Evolutionary conservation across 2,329 filamentous ascomycete species (phyloP), one percentile per base, ranked within the genome.

Genomic region (Aspergillus tamarii): DNA sequence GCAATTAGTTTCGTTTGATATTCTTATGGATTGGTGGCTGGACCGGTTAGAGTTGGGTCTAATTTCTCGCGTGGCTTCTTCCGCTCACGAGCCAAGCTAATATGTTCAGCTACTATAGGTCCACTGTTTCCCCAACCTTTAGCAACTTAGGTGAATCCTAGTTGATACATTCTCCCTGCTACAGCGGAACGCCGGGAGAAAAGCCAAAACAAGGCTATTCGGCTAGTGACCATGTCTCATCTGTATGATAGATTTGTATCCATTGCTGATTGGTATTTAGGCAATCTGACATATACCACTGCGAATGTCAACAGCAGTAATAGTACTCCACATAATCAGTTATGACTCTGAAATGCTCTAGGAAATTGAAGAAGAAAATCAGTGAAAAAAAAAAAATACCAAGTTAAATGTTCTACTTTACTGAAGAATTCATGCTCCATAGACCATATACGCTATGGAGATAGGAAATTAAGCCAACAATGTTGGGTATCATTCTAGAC

Each of bases 111-210:
- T 54, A n/a, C n/a, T 54, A 54, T 54, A 54, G 52, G 21, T 54
- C 52, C 52, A 36, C 52, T 23, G 30, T 14, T 36, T 36, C 52
- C 52, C 52, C 52, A 54, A 54, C 52, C 52, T 54, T 54, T 54
- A 23, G 21, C 30, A 19, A n/a, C 55, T 34, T 57, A 26, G 55
- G 23, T 57, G 16, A 36, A 36, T 34, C n/a, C 32, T 30, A 21
- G 30, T 53, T 16, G 50, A 53, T 34, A 34, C 50, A 12, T 53
- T 16, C 28, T 12, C 19, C 32, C 19, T 28, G 45, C 26, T 7
- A 39, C 19, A 57, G 21, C 19, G 19, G 19, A 54, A 54, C 2
- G 50, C 32, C 52, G 32, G 52, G 30, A 36, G 14, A 10, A 21
- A 34, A 50, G 26, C 10, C 26, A 50, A 36, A 36, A 54, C 52